A percentile compares a stretch with the other conserved stretches of the same genome.
Conservation (phyloP, 192 early-diverging fungal genomes). For the Endogone sp. region DNA sequence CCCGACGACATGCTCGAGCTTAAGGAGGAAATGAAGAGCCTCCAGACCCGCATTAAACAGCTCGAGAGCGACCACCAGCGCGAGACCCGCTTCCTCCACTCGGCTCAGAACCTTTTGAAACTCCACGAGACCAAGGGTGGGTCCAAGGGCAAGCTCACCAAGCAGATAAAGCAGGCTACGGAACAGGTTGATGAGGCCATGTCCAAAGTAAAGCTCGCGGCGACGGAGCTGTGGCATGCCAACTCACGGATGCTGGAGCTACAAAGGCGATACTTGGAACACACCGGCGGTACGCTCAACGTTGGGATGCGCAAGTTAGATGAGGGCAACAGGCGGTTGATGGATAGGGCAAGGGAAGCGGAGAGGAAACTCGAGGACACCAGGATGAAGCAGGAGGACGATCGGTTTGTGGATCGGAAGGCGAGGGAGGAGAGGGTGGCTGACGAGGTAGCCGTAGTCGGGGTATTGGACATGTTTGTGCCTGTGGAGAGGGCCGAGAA, state of each 20-base stretch:
- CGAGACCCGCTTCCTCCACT: constrained; percentile 14
- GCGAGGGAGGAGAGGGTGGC: background rate
- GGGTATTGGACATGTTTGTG: constrained; percentile 3
- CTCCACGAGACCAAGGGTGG: constrained; percentile 5
- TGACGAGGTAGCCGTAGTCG: background rate
- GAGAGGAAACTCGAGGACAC: constrained; percentile 5
- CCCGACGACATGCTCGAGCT: background rate
- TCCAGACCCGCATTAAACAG: background rate
- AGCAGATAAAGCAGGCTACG: background rate
- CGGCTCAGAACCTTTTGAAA: constrained; percentile 6
- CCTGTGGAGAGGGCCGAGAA: constrained; percentile 7
- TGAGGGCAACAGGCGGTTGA: constrained; percentile 13
- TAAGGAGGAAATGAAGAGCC: background rate
- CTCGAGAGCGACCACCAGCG: background rate
- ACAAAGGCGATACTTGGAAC: constrained; percentile 8
- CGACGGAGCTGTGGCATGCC: constrained; percentile 14
- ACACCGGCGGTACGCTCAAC: constrained; percentile 6
- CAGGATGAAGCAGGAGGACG: background rate
- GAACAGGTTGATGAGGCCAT: constrained; percentile 10
- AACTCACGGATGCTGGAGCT: constrained; percentile 9
- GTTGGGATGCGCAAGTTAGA: constrained; percentile 15
- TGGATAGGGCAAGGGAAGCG: constrained; percentile 4
- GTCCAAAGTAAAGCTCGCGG: background rate
- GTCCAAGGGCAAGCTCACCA: background rate
- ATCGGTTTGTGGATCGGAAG: background rate